Conservation (phyloP, 208 protist species). For the Crithidia brevicula region DNA sequence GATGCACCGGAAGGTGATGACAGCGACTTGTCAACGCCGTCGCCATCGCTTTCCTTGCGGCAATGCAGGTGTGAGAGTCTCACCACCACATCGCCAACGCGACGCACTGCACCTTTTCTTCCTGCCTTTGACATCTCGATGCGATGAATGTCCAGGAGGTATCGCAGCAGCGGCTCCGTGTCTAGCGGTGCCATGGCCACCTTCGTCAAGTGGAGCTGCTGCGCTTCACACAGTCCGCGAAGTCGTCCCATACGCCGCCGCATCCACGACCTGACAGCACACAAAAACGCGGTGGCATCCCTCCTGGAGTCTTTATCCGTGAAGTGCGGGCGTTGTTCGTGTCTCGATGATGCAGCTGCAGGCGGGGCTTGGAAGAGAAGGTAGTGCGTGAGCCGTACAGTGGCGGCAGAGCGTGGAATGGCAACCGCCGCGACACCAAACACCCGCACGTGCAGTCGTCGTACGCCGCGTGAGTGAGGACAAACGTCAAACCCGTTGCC, state of each 20-base stretch:
- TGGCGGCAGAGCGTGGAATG: slow-evolving; percentile 28
- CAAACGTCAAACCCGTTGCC: not conserved
- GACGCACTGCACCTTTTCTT: not conserved
- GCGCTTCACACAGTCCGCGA: slow-evolving; percentile 7
- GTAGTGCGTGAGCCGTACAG: slow-evolving; percentile 36
- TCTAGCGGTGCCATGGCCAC: slow-evolving; percentile 19
- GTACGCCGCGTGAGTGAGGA: too few species aligned
- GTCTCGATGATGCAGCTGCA: not conserved
- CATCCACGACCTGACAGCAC: slow-evolving; percentile 16
- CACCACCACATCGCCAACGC: slow-evolving; percentile 17
- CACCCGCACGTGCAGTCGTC: slow-evolving; percentile 15
- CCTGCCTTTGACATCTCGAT: not conserved
- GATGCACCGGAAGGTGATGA: too few species aligned
- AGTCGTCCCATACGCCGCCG: slow-evolving; percentile 14
- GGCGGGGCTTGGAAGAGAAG: slow-evolving; percentile 20
- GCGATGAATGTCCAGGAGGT: slow-evolving; percentile 20
- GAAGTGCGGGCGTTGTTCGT: not conserved
- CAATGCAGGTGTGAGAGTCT: too few species aligned
- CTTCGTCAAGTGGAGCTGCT: not conserved
- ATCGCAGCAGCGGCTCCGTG: slow-evolving; percentile 25
- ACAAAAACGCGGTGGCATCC: not conserved
- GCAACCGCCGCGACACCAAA: slow-evolving; percentile 44
- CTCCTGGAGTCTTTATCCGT: not conserved
- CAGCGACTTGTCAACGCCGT: too few species aligned
- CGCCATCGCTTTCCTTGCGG: too few species aligned